A percentile compares a stretch with the other conserved stretches of the same genome.
These are phyloP conservation scores for Kodamaea laetipori DNA, from an alignment of 805 yeast genomes.

Conservation along the genomic window DNA sequence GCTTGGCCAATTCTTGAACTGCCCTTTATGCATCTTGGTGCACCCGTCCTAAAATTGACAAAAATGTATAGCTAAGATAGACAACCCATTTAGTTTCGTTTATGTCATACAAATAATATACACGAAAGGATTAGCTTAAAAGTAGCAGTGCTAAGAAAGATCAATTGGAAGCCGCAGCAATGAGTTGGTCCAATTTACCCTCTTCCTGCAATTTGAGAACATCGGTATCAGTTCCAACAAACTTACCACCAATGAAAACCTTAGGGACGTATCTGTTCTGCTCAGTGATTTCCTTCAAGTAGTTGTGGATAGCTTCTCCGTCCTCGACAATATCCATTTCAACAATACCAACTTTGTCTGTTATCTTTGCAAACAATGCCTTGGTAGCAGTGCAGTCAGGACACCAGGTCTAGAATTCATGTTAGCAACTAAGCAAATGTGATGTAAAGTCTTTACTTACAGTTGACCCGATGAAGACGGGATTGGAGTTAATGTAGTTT, in stretches of 20 bases:
- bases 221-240: slow-evolving; percentile 5
- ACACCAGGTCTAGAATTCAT: slow-evolving; percentile 5
- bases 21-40: too few species aligned
- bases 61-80: too few species aligned
- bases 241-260: slow-evolving; percentile 8
- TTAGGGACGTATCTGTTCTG: slow-evolving; percentile 9
- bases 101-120: too few species aligned
- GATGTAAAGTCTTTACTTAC: background rate
- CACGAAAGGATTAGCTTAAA: too few species aligned
- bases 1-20: too few species aligned
- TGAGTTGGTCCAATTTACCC: slow-evolving; percentile 3
- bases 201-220: slow-evolving; percentile 1
- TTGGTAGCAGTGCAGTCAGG: slow-evolving; percentile 7
- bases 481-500: slow-evolving; percentile 2
- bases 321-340: slow-evolving; percentile 5
- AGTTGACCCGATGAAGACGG: slow-evolving; percentile 6
- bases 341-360: slow-evolving; percentile 3
- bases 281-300: slow-evolving; percentile 7
- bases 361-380: slow-evolving; percentile 6
- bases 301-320: slow-evolving; percentile 6
- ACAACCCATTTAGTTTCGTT: too few species aligned
- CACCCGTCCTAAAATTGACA: too few species aligned
- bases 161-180: slow-evolving; percentile 6
- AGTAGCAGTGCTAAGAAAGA: too few species aligned
- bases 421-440: background rate